Conservation (phyloP, 208 protist genomes). For the Wallacemonas sp. region DNA sequence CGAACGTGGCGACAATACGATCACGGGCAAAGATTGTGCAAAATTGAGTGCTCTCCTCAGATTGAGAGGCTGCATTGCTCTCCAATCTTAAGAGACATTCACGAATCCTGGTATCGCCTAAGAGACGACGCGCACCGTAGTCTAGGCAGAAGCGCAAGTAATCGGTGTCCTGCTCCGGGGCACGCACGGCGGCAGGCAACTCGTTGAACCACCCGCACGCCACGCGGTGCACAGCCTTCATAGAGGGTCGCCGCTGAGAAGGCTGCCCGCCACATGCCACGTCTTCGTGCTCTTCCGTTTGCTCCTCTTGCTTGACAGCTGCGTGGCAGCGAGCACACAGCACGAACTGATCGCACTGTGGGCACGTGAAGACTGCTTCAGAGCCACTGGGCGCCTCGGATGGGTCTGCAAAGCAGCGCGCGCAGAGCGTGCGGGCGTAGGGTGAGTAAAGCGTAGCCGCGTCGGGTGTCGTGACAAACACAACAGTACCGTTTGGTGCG, state of each 20-base stretch:
- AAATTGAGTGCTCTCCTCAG: slow-evolving; percentile 32
- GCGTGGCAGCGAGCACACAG: slow-evolving; percentile 40
- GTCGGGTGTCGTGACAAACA: slow-evolving; percentile 49
- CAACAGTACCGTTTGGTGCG: slow-evolving; percentile 30
- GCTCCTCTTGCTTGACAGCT: not conserved
- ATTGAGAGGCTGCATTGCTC: slow-evolving; percentile 43
- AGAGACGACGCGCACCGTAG: slow-evolving; percentile 51
- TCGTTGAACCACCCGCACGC: slow-evolving; percentile 71
- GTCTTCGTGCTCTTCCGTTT: not conserved
- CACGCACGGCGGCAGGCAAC: slow-evolving; percentile 55
- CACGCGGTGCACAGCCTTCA: slow-evolving; percentile 47
- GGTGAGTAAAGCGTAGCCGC: slow-evolving; percentile 73
- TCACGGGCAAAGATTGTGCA: slow-evolving; percentile 68
- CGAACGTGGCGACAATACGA: slow-evolving; percentile 45
- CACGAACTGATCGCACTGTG: slow-evolving; percentile 69
- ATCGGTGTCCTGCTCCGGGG: slow-evolving; percentile 70
- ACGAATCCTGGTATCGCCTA: slow-evolving; percentile 43
- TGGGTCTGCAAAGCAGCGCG: slow-evolving; percentile 44
- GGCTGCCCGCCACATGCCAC: not conserved
- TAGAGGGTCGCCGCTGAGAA: no score
- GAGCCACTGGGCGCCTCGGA: not conserved
- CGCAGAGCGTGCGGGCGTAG: slow-evolving; percentile 50
- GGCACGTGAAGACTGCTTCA: slow-evolving; percentile 32
- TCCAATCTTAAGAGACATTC: slow-evolving; percentile 31
- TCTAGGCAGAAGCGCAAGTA: slow-evolving; percentile 77